Conservation (phyloP, 257 asterid genomes). For the Linaria vulgaris region DNA sequence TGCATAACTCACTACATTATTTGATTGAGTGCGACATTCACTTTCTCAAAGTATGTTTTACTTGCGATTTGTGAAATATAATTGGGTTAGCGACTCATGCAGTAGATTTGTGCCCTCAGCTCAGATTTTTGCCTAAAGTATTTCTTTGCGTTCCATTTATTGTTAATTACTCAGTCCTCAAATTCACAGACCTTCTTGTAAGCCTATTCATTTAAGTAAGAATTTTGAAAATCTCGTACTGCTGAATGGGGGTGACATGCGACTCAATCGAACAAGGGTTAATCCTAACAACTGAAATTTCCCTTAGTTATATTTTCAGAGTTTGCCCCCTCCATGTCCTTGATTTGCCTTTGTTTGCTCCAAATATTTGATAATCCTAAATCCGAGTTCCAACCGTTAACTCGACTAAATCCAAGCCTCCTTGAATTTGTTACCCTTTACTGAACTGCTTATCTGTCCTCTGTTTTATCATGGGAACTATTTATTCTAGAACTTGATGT, state of each 20-base stretch:
- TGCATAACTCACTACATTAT: not conserved
- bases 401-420: not conserved
- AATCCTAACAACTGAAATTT: not conserved
- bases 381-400: not conserved
- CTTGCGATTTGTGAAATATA: conserved; percentile 2
- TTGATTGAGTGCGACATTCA: conserved; percentile 9
- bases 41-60: conserved; percentile 1
- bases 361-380: not conserved
- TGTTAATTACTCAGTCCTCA: not conserved
- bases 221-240: not conserved
- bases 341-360: not conserved
- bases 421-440: not conserved
- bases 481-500: conserved; percentile 14
- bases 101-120: not conserved
- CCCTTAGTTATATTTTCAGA: not conserved
- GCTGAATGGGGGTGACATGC: not conserved
- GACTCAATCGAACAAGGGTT: not conserved
- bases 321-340: not conserved
- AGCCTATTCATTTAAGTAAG: not conserved
- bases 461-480: not conserved
- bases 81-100: not conserved
- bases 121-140: not conserved
- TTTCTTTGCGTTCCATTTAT: not conserved
- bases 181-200: not conserved
- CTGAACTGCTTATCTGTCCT: not conserved